A percentile compares a stretch with the other conserved stretches of the same genome.
Conservation (phyloP, 495 filamentous ascomycete genomes). For the Penicillium samsonianum region DNA sequence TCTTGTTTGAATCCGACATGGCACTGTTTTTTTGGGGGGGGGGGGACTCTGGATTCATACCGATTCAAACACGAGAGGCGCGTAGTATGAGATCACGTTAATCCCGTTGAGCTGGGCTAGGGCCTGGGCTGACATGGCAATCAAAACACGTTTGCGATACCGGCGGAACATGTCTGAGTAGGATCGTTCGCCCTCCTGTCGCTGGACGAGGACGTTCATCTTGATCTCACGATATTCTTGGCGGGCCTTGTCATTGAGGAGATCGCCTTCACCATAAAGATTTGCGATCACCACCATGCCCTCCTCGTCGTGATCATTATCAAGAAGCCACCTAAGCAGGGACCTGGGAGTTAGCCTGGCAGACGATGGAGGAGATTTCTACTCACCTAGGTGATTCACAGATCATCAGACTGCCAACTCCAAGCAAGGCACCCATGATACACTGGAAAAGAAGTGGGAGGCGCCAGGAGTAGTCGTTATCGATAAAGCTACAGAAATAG, state of each 20-base stretch:
- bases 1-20: too few species aligned
- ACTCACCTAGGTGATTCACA: conserved; percentile 90
- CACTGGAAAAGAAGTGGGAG: conserved; percentile 90
- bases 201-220: conserved; percentile 89
- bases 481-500: conserved; percentile 92
- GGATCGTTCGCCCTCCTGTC: conserved; percentile 90
- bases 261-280: conserved; percentile 92
- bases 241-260: conserved; percentile 84
- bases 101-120: conserved; percentile 97
- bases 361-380: not conserved
- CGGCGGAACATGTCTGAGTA: conserved; percentile 94
- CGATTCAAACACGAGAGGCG: conserved; percentile 92
- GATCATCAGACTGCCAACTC: conserved; percentile 83
- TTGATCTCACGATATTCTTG: conserved; percentile 98
- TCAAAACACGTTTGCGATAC: conserved; percentile 89
- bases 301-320: conserved; percentile 98
- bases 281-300: conserved; percentile 98
- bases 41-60: not conserved
- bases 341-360: not conserved
- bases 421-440: conserved; percentile 85
- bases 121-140: conserved; percentile 97
- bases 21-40: too few species aligned
- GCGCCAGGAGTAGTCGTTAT: conserved; percentile 85
- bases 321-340: conserved; percentile 80
- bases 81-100: conserved; percentile 99